Evolutionary conservation across 768 basidiomycete species (phyloP).

Genomic region (Lactifluus piperatus): DNA sequence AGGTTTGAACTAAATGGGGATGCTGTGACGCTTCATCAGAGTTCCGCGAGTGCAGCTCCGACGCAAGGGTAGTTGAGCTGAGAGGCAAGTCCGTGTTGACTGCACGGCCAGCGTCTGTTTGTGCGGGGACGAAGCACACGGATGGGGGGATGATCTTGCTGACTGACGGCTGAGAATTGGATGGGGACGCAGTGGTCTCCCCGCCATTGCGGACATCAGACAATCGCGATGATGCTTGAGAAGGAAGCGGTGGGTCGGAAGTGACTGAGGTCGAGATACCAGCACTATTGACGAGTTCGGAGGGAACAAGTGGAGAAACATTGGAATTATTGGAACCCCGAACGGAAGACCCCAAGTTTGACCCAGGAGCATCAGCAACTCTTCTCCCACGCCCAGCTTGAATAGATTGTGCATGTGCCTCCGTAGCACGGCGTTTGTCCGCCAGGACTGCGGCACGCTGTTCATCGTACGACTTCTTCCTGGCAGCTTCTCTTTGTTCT

Average conservation of each 20-base stretch:
- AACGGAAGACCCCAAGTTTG: neutral
- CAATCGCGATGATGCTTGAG: neutral
- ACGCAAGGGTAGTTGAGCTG: slow-evolving; percentile 15
- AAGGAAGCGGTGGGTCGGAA: neutral
- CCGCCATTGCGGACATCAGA: neutral
- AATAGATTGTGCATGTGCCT: neutral
- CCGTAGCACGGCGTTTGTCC: neutral
- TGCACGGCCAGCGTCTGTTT: slow-evolving; percentile 13
- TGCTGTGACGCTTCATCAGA: neutral
- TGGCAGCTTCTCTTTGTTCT: neutral
- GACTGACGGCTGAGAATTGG: neutral
- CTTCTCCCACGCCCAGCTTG: slow-evolving; percentile 9
- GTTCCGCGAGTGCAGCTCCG: slow-evolving; percentile 5
- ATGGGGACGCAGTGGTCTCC: neutral
- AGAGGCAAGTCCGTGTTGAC: slow-evolving; percentile 15
- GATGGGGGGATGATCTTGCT: neutral
- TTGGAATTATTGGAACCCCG: neutral
- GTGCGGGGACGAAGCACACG: slow-evolving; percentile 11
- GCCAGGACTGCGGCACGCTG: slow-evolving; percentile 11
- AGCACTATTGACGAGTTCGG: neutral
- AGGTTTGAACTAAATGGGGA: neutral
- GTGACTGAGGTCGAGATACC: neutral
- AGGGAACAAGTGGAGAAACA: neutral
- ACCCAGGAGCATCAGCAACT: neutral
- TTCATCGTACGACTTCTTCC: neutral